These are phyloP conservation scores for Pestalotiopsis sp. DNA, from an alignment of 2,329 filamentous ascomycete species.

Conservation along the genomic window DNA sequence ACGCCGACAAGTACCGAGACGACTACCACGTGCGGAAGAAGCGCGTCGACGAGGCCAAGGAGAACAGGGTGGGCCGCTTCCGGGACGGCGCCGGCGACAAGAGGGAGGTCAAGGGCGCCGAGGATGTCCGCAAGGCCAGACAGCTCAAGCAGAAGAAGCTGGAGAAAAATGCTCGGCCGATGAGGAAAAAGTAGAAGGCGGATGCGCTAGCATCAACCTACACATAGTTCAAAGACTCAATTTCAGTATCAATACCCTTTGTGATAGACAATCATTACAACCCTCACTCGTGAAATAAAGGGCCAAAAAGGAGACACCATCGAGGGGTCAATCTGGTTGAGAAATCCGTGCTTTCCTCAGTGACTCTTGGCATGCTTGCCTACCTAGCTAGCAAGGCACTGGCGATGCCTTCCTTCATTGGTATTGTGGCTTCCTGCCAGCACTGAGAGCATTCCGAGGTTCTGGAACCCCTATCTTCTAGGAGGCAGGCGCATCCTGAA, in stretches of 20 bases:
- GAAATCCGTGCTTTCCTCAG: too few relatives aligned
- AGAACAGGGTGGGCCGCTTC: slow-evolving; percentile 78
- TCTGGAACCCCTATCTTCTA: too few relatives aligned
- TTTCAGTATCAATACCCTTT: background rate
- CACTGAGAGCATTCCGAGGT: too few relatives aligned
- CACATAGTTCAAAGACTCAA: background rate
- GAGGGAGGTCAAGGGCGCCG: slow-evolving; percentile 76
- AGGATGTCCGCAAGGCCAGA: slow-evolving; percentile 85
- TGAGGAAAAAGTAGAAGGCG: slow-evolving; percentile 16
- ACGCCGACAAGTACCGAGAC: slow-evolving; percentile 88
- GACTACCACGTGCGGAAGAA: slow-evolving; percentile 92
- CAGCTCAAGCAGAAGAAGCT: slow-evolving; percentile 74
- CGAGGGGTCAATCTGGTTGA: too few relatives aligned
- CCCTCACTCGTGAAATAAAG: too few relatives aligned
- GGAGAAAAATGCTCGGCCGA: slow-evolving; percentile 87
- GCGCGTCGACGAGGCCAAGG: slow-evolving; percentile 82
- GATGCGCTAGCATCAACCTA: background rate
- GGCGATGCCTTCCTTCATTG: too few relatives aligned
- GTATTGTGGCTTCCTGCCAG: too few relatives aligned
- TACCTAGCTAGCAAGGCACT: too few relatives aligned
- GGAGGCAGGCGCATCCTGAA: too few relatives aligned
- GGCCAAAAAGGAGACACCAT: too few relatives aligned
- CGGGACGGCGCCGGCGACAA: slow-evolving; percentile 68
- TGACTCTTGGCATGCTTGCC: too few relatives aligned
- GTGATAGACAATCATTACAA: too few relatives aligned